A percentile compares a stretch with the other conserved stretches of the same genome.
These are phyloP conservation scores for Aphanomyces euteiches DNA, from an alignment of 352 stramenopile species.

Conservation along the genomic window DNA sequence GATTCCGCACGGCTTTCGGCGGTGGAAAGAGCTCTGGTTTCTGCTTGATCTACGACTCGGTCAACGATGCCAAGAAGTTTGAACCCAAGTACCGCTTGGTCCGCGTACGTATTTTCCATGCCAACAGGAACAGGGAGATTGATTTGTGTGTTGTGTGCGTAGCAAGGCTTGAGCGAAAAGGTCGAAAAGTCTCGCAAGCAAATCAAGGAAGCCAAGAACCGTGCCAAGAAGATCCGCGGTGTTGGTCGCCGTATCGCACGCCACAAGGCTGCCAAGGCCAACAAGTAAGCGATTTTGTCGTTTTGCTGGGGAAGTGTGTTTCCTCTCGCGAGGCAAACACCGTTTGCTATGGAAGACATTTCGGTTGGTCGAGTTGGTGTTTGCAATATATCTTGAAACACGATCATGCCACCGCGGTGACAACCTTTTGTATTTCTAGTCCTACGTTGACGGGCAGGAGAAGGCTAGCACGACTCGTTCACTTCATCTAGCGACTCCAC, in stretches of 20 bases:
- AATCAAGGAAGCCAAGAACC: constrained; percentile 99
- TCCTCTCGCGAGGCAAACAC: neutral
- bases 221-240: constrained; percentile 96
- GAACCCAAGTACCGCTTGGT: constrained; percentile 98
- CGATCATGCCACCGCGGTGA: constrained; percentile 25
- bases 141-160: constrained; percentile 27
- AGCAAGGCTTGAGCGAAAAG: constrained; percentile 87
- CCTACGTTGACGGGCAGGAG: neutral
- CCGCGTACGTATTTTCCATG: constrained; percentile 39
- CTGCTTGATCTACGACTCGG: constrained; percentile 98
- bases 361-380: neutral
- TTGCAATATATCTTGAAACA: constrained; percentile 23
- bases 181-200: constrained; percentile 98
- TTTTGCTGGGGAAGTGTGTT: constrained; percentile 26
- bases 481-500: too few species aligned
- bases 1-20: constrained; percentile 97
- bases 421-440: constrained; percentile 14
- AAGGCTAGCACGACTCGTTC: too few species aligned
- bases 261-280: constrained; percentile 99
- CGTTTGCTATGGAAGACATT: constrained; percentile 19
- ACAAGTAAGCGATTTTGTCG: constrained; percentile 60
- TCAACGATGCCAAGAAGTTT: constrained; percentile 98
- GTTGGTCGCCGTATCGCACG: constrained; percentile 96
- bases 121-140: neutral
- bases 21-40: constrained; percentile 98